These are phyloP conservation scores for Handroanthus guayacan DNA, from an alignment of 257 asterid genomes.

Conservation along the genomic window DNA sequence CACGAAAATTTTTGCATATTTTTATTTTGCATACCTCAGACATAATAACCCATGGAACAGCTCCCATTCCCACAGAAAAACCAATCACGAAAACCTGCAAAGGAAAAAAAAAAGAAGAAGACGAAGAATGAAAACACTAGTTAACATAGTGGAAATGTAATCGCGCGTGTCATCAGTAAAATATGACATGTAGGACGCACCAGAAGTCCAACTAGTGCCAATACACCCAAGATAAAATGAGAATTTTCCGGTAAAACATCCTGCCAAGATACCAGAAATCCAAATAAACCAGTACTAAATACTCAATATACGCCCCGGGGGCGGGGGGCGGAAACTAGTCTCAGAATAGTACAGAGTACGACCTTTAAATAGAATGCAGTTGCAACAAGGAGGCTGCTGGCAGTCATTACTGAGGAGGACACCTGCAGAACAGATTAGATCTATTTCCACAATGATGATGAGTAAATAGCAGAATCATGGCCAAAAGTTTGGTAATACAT, in stretches of 20 bases:
- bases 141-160: slow-evolving; percentile 21
- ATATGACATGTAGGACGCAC: slow-evolving; percentile 48
- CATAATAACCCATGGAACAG: slow-evolving; percentile 92
- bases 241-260: slow-evolving; percentile 52
- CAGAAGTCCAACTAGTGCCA: slow-evolving; percentile 75
- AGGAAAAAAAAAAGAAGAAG: slow-evolving; percentile 9
- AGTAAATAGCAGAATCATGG: slow-evolving; percentile 8
- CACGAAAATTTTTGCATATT: background rate
- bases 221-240: slow-evolving; percentile 48
- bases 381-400: slow-evolving; percentile 76
- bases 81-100: slow-evolving; percentile 75
- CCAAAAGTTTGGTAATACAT: slow-evolving; percentile 33
- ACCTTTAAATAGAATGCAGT: slow-evolving; percentile 72
- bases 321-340: background rate
- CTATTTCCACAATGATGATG: background rate
- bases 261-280: slow-evolving; percentile 43
- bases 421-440: slow-evolving; percentile 50
- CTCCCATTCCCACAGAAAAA: slow-evolving; percentile 84
- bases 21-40: slow-evolving; percentile 67
- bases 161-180: background rate
- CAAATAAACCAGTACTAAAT: background rate
- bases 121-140: background rate
- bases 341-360: slow-evolving; percentile 15
- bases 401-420: slow-evolving; percentile 65
- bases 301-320: background rate